Percentiles rank a stretch among this genome's conserved stretches.
phyloP scores from a whole-genome alignment of 495 filamentous ascomycete genomes.

The Aspergillus hancockii region DNA sequence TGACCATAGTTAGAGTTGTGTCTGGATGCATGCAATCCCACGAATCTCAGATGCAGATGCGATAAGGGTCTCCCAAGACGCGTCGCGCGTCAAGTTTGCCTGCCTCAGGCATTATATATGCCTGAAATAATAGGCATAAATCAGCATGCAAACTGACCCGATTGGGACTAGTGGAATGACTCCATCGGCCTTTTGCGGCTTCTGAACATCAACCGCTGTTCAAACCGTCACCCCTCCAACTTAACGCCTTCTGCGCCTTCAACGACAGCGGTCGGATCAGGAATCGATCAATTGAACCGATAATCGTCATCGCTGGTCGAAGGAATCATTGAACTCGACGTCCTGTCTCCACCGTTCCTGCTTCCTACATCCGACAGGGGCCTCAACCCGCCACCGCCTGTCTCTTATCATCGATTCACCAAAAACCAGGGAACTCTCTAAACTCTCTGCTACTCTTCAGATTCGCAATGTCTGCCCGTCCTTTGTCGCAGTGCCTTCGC shows the following conservation, averaged over 20 bases:
- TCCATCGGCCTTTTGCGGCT: slow-evolving; percentile 50
- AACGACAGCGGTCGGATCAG: slow-evolving; percentile 26
- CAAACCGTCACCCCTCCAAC: slow-evolving; percentile 40
- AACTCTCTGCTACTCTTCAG: slow-evolving; percentile 17
- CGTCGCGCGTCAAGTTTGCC: slow-evolving; percentile 37
- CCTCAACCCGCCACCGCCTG: slow-evolving; percentile 24
- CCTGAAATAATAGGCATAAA: slow-evolving; percentile 29
- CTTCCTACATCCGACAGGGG: slow-evolving; percentile 19
- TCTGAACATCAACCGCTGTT: slow-evolving; percentile 45
- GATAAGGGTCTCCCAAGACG: slow-evolving; percentile 30
- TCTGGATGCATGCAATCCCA: neutral
- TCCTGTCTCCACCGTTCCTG: slow-evolving; percentile 8
- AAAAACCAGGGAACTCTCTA: slow-evolving; percentile 12
- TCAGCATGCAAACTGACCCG: slow-evolving; percentile 32
- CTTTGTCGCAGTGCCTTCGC: slow-evolving; percentile 44
- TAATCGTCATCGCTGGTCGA: slow-evolving; percentile 18
- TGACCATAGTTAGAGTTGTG: neutral
- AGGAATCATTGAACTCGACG: slow-evolving; percentile 10
- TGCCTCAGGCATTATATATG: slow-evolving; percentile 30
- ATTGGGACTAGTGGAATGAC: slow-evolving; percentile 38
- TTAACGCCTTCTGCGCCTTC: slow-evolving; percentile 20
- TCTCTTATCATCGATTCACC: slow-evolving; percentile 12
- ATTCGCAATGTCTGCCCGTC: slow-evolving; percentile 44
- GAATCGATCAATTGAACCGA: slow-evolving; percentile 24
- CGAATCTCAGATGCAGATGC: slow-evolving; percentile 15